Conservation (phyloP, 495 filamentous ascomycete genomes). For the Achaetomiella virescens region DNA sequence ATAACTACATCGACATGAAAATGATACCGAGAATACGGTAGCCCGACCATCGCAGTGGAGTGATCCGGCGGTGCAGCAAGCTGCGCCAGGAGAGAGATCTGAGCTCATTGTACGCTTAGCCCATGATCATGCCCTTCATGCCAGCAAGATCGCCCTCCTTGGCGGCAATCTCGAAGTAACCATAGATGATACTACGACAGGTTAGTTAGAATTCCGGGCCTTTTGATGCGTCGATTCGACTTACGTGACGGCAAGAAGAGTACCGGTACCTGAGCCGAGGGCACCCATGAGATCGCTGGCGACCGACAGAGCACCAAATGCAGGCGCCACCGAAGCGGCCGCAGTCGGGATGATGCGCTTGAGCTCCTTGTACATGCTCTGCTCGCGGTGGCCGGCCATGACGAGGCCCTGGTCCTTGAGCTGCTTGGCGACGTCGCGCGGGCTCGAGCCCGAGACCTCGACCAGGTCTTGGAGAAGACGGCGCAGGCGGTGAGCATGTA, state of each 20-base stretch:
- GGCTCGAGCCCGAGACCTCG: slow-evolving; percentile 95
- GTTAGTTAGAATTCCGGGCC: slow-evolving; percentile 24
- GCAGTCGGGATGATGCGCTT: slow-evolving; percentile 99
- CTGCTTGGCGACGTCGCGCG: slow-evolving; percentile 98
- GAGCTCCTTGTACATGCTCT: slow-evolving; percentile 99
- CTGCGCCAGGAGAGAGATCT: neutral
- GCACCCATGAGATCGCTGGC: slow-evolving; percentile 93
- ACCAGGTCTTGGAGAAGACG: slow-evolving; percentile 99
- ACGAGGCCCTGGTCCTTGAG: slow-evolving; percentile 98
- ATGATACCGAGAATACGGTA: neutral
- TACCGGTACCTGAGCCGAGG: slow-evolving; percentile 94
- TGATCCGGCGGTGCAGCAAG: neutral
- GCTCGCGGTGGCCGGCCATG: slow-evolving; percentile 98
- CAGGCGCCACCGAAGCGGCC: slow-evolving; percentile 95
- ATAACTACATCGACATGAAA: slow-evolving; percentile 22
- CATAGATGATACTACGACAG: slow-evolving; percentile 79
- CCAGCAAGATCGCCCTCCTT: slow-evolving; percentile 93
- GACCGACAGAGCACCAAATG: slow-evolving; percentile 95
- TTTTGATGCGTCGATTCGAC: slow-evolving; percentile 33
- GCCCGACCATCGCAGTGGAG: neutral
- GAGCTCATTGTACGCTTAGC: slow-evolving; percentile 28
- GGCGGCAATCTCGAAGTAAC: slow-evolving; percentile 98
- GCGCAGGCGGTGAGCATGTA: slow-evolving; percentile 98
- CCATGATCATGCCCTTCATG: slow-evolving; percentile 82
- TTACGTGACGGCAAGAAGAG: slow-evolving; percentile 97